Percentiles rank a stretch among this genome's conserved stretches.
phyloP scores from a whole-genome alignment of 2,329 filamentous ascomycete species.

The Lojkania enalia region DNA sequence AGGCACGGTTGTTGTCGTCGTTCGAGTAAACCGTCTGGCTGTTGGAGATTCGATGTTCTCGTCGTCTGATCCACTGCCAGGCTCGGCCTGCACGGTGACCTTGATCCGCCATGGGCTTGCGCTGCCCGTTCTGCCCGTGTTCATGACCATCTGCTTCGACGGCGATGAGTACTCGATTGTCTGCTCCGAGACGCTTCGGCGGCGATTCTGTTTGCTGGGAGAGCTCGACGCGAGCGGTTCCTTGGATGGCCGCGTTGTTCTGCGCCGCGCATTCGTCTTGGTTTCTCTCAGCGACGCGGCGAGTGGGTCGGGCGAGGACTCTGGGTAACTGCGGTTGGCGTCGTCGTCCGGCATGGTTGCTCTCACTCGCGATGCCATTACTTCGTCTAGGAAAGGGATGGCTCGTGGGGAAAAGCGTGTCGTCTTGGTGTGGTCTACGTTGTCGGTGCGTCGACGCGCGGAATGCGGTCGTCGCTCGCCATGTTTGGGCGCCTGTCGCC shows the following conservation, averaged over 20 bases:
- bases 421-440: conserved; percentile 14
- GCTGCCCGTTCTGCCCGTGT: conserved; percentile 43
- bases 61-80: conserved; percentile 33
- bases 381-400: neutral
- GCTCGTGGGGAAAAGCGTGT: conserved; percentile 12
- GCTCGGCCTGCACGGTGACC: conserved; percentile 55
- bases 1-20: conserved; percentile 47
- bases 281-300: conserved; percentile 28
- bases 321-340: conserved; percentile 25
- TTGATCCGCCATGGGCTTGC: conserved; percentile 55
- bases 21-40: conserved; percentile 30
- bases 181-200: conserved; percentile 20
- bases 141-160: conserved; percentile 51
- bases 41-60: conserved; percentile 38
- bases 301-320: conserved; percentile 45
- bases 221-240: conserved; percentile 34
- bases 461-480: neutral
- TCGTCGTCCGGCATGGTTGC: conserved; percentile 20
- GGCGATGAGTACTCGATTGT: conserved; percentile 39
- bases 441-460: neutral
- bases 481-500: conserved; percentile 23
- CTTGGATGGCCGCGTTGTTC: conserved; percentile 22
- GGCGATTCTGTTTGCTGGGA: conserved; percentile 32
- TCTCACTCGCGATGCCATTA: conserved; percentile 32
- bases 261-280: conserved; percentile 24